Evolutionary conservation across 164 flowering plant species (phyloP), one percentile per base, ranked within the genome.

Genomic region (Tetracentron sinense): DNA sequence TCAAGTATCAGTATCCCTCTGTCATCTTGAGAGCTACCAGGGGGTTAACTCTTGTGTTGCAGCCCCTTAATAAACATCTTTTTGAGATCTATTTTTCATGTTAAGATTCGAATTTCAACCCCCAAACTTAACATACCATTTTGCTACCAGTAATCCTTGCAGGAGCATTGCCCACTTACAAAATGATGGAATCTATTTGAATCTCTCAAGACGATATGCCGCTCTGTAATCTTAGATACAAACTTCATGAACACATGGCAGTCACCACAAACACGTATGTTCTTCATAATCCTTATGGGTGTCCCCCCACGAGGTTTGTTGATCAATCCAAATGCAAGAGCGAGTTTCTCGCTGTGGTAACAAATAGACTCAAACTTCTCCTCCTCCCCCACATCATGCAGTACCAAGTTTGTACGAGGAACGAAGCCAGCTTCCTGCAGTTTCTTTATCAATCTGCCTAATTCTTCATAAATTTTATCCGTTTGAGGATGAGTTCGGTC

Each of bases 301-400:
- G 14, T 10, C 44, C 44, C 44, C 14, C 11, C 44, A 4, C 8
- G 38, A 4, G 44, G 44, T 16, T 38, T 38, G 44, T 16, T 38
- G 8, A 38, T 38, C 44, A 38, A 38, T 1, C 44, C 44, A 38
- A 38, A 38, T 38, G 44, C 11, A 8, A 78, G 72, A 58, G 82
- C 82, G 22, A 78, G 71, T 66, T 74, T 77, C 70, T 77, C 81
- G 42, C 81, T 77, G 68, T 77, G 81, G 63, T 72, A 74, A 29
- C 74, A 65, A 22, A 77, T 70, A 16, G 76, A 63, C 44, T 69
- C 64, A 30, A 59, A 27, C 61, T 77, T 77, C 35, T 77, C 78
- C 38, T 71, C 74, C 53, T 74, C 74, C 42, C 63, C 71, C 0
- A 74, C 78, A 66, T 74, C 65, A 56, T 77, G 81, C 15, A 77